phyloP scores from a whole-genome alignment of 495 filamentous ascomycete species.

The Talaromyces trachyspermus region DNA sequence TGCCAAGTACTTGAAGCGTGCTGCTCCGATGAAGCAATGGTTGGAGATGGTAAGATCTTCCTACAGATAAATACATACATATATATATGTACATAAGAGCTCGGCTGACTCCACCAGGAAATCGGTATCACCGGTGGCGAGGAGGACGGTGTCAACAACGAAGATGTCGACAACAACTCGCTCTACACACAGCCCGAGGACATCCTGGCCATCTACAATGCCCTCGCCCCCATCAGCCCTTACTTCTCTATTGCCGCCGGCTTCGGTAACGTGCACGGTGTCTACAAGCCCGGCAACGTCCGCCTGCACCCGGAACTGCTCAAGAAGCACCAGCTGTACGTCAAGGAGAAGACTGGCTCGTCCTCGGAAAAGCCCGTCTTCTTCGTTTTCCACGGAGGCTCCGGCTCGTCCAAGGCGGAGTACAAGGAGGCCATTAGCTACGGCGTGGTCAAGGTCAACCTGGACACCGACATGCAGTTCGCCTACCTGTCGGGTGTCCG shows the following conservation, averaged over 20 bases:
- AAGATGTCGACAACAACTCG: constrained; percentile 80
- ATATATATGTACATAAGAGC: too few species aligned
- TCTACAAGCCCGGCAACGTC: constrained; percentile 98
- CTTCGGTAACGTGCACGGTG: constrained; percentile 98
- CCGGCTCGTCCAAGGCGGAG: constrained; percentile 81
- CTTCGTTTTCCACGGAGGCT: constrained; percentile 99
- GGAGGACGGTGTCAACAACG: constrained; percentile 60
- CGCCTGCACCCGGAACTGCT: constrained; percentile 90
- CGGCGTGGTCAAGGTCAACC: constrained; percentile 93
- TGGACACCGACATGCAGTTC: constrained; percentile 68
- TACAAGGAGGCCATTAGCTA: constrained; percentile 79
- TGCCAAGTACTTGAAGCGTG: constrained; percentile 81
- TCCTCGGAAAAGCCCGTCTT: constrained; percentile 85
- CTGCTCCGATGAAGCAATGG: constrained; percentile 94
- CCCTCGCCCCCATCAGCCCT: constrained; percentile 70
- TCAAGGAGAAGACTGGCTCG: constrained; percentile 62
- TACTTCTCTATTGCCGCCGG: constrained; percentile 98
- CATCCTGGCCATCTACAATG: constrained; percentile 81
- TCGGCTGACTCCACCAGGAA: constrained; percentile 45
- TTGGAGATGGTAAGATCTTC: constrained; percentile 78
- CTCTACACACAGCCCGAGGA: constrained; percentile 98
- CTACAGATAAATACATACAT: too few species aligned
- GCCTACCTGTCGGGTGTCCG: constrained; percentile 86
- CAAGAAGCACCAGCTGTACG: constrained; percentile 85
- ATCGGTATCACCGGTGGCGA: constrained; percentile 85